phyloP scores from a whole-genome alignment of 2,329 filamentous ascomycete genomes.

The Leptoxyphium fumago region DNA sequence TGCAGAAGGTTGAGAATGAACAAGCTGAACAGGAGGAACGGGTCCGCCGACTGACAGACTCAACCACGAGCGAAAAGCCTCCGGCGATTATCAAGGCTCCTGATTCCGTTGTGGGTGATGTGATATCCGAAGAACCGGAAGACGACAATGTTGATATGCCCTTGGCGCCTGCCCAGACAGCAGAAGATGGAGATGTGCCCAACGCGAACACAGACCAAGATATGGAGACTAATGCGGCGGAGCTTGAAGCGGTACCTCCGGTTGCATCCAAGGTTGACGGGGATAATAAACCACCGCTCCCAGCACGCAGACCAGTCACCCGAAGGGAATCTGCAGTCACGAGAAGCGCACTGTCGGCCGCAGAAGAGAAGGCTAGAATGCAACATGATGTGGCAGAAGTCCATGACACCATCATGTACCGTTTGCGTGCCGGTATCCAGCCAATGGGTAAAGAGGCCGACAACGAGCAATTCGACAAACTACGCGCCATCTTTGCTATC shows the following conservation, averaged over 20 bases:
- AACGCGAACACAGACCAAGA: neutral
- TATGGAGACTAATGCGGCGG: constrained; percentile 3
- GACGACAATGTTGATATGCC: neutral
- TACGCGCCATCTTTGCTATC: constrained; percentile 18
- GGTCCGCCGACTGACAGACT: neutral
- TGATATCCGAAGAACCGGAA: constrained; percentile 1
- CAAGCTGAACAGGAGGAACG: neutral
- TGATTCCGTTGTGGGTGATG: neutral
- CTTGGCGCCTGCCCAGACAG: neutral
- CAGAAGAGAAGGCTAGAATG: constrained; percentile 40
- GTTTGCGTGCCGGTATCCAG: constrained; percentile 76
- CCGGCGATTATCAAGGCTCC: neutral
- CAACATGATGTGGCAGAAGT: constrained; percentile 97
- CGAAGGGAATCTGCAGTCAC: constrained; percentile 11
- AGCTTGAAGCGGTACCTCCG: constrained; percentile 5
- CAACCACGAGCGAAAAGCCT: neutral
- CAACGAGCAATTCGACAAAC: constrained; percentile 59
- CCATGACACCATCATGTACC: constrained; percentile 80
- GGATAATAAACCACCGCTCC: constrained; percentile 38
- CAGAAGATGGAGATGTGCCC: neutral
- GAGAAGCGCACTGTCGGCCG: constrained; percentile 28
- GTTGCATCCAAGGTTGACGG: constrained; percentile 22
- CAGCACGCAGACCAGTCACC: constrained; percentile 32
- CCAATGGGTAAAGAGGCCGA: constrained; percentile 49
- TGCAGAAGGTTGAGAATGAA: neutral